phyloP scores from a whole-genome alignment of 805 yeast genomes.

The Cyberlindnera bimundalis region DNA sequence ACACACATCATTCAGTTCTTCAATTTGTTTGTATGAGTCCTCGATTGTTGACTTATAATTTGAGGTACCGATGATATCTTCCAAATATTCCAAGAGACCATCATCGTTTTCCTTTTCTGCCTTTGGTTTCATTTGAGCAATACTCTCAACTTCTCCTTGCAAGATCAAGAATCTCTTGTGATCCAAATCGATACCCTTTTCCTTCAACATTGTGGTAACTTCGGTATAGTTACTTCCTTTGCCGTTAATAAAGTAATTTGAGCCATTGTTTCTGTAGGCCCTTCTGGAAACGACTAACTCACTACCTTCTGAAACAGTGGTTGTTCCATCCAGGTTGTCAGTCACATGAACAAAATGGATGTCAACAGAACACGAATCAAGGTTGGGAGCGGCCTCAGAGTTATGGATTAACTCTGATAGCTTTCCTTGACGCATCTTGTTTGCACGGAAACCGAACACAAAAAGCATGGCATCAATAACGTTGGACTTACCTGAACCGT shows the following conservation, averaged over 20 bases:
- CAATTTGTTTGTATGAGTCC: slow-evolving; percentile 54
- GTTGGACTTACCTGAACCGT: slow-evolving; percentile 97
- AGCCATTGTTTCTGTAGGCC: slow-evolving; percentile 72
- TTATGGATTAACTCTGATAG: slow-evolving; percentile 91
- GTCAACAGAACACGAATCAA: slow-evolving; percentile 83
- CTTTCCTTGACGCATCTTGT: slow-evolving; percentile 94
- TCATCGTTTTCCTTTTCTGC: slow-evolving; percentile 92
- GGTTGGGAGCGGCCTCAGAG: slow-evolving; percentile 65
- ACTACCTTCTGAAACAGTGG: slow-evolving; percentile 47
- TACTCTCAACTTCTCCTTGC: slow-evolving; percentile 98
- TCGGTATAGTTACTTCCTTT: slow-evolving; percentile 68
- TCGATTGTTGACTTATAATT: slow-evolving; percentile 77
- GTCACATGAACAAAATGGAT: slow-evolving; percentile 78
- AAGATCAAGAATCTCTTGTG: slow-evolving; percentile 91
- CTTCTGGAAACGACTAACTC: slow-evolving; percentile 70
- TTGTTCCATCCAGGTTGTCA: slow-evolving; percentile 49
- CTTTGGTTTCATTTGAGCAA: slow-evolving; percentile 98
- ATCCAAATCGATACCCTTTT: slow-evolving; percentile 87
- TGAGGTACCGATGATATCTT: slow-evolving; percentile 95
- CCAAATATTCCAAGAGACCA: slow-evolving; percentile 89
- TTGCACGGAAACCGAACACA: slow-evolving; percentile 95
- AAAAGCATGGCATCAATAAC: slow-evolving; percentile 95
- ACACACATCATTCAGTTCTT: slow-evolving; percentile 75
- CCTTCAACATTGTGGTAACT: slow-evolving; percentile 70
- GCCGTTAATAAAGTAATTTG: slow-evolving; percentile 74